Conservation (phyloP, 805 yeast genomes). For the Maudiozyma saulgeensis region DNA sequence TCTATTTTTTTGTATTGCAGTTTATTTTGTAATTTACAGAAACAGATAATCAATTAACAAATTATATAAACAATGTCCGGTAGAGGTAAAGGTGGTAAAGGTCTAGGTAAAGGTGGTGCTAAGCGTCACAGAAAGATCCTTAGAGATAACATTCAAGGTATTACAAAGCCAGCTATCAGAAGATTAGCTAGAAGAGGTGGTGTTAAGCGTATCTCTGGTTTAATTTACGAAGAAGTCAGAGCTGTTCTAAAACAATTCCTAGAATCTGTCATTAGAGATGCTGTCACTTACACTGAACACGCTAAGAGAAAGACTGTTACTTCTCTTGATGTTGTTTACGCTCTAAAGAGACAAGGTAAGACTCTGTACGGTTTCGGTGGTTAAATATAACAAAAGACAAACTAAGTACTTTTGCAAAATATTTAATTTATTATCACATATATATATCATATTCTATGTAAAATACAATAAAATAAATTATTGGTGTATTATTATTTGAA, state of each 20-base stretch:
- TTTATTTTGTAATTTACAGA: neutral
- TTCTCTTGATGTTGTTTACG: slow-evolving; percentile 95
- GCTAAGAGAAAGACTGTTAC: slow-evolving; percentile 99
- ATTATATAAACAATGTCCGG: slow-evolving; percentile 62
- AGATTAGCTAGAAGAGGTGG: slow-evolving; percentile 99
- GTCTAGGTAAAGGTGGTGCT: slow-evolving; percentile 99
- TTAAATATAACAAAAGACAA: slow-evolving; percentile 32
- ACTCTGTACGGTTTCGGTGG: slow-evolving; percentile 99
- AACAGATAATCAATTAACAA: neutral
- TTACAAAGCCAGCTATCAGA: slow-evolving; percentile 98
- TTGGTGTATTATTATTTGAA: neutral
- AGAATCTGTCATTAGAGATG: slow-evolving; percentile 95
- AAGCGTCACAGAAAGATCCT: slow-evolving; percentile 99
- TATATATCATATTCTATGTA: neutral
- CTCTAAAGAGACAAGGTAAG: slow-evolving; percentile 99
- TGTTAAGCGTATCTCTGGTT: slow-evolving; percentile 98
- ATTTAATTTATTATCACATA: neutral
- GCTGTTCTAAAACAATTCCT: slow-evolving; percentile 89
- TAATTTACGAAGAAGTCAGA: slow-evolving; percentile 97
- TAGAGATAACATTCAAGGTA: slow-evolving; percentile 99
- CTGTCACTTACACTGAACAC: slow-evolving; percentile 98
- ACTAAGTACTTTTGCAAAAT: neutral
- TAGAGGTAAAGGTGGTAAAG: slow-evolving; percentile 99
- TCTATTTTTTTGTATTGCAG: neutral
- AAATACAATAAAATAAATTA: neutral